Evolutionary conservation across 306 rosid species (phyloP).

Genomic region (Cicer bijugum): DNA sequence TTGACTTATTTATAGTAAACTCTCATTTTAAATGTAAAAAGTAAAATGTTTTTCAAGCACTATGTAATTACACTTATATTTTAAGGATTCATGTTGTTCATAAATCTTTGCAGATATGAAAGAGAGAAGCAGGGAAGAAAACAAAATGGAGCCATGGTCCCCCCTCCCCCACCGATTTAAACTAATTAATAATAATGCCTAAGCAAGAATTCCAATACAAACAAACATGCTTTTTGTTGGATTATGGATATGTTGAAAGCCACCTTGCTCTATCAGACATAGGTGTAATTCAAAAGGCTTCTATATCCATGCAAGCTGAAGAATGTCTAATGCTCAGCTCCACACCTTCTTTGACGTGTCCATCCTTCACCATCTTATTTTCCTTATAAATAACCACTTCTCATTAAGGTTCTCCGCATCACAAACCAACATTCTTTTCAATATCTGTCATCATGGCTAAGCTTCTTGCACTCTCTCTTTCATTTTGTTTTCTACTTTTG

Average conservation of each 20-base stretch:
- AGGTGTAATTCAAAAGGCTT: slow-evolving; percentile 48
- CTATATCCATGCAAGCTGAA: slow-evolving; percentile 56
- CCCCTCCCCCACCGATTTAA: background rate
- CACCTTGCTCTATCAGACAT: slow-evolving; percentile 39
- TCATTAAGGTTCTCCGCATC: slow-evolving; percentile 43
- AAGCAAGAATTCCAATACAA: background rate
- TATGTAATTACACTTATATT: background rate
- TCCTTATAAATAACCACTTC: slow-evolving; percentile 37
- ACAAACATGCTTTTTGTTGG: slow-evolving; percentile 30
- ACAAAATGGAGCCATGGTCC: slow-evolving; percentile 35
- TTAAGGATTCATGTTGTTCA: background rate
- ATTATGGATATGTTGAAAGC: slow-evolving; percentile 28
- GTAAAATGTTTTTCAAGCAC: background rate
- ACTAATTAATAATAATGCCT: background rate
- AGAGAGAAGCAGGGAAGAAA: background rate
- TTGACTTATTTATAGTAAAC: background rate
- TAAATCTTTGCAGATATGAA: background rate
- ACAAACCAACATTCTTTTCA: slow-evolving; percentile 17
- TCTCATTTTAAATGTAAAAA: slow-evolving; percentile 1
- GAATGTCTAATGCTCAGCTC: slow-evolving; percentile 50
- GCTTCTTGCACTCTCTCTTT: slow-evolving; percentile 49
- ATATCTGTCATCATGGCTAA: slow-evolving; percentile 53
- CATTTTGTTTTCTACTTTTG: slow-evolving; percentile 51
- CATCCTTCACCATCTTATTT: background rate
- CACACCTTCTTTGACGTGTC: slow-evolving; percentile 47